phyloP scores from a whole-genome alignment of 2,329 filamentous ascomycete genomes.

The Coniochaeta sp. region DNA sequence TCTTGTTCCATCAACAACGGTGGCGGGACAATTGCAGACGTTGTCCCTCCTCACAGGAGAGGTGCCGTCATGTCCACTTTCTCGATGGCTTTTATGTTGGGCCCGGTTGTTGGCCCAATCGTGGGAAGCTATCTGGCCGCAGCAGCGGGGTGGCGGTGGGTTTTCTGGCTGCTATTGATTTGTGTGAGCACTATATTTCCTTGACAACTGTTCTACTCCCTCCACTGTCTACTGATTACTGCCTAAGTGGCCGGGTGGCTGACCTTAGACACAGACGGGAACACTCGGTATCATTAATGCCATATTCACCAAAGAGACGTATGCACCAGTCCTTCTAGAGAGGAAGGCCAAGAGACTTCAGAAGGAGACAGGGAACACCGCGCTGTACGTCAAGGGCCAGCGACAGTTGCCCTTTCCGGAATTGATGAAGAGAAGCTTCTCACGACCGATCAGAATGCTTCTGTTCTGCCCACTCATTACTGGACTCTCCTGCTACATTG shows the following conservation, averaged over 20 bases:
- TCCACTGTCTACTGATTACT: too few species aligned
- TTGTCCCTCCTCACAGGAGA: constrained; percentile 36
- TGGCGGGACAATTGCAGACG: constrained; percentile 42
- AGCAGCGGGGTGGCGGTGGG: constrained; percentile 41
- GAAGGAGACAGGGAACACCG: constrained; percentile 35
- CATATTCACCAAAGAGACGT: constrained; percentile 34
- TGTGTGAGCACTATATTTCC: too few species aligned
- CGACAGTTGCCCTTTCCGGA: constrained; percentile 1
- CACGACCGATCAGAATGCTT: constrained; percentile 42
- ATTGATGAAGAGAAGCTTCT: constrained; percentile 31
- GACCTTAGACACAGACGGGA: too few species aligned
- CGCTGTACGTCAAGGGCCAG: too few species aligned
- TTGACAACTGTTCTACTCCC: too few species aligned
- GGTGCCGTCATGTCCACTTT: constrained; percentile 40
- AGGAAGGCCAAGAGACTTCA: constrained; percentile 32
- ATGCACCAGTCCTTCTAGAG: constrained; percentile 30
- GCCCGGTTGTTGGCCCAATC: constrained; percentile 41
- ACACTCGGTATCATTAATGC: too few species aligned
- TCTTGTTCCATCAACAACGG: constrained; percentile 38
- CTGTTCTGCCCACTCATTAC: constrained; percentile 36
- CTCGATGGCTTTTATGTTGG: constrained; percentile 40
- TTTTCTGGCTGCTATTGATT: constrained; percentile 40
- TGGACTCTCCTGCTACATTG: constrained; percentile 35
- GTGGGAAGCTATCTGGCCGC: constrained; percentile 26
- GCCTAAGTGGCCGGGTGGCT: too few species aligned